Evolutionary conservation across 495 filamentous ascomycete genomes (phyloP).

Genomic region (Penicillium soppii): DNA sequence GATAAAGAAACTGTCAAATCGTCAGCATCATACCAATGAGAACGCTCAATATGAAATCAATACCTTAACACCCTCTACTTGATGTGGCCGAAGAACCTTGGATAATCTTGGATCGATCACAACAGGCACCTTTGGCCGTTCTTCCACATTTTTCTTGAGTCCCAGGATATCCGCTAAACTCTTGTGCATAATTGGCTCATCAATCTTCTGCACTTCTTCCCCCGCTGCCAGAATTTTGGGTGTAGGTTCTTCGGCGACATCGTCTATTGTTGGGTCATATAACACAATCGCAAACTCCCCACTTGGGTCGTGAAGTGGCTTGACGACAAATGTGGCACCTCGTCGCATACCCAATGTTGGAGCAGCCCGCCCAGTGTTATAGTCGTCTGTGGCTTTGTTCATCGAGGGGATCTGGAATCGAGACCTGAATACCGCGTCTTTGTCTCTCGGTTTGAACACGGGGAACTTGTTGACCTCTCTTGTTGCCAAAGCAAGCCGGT

Average conservation of each 20-base stretch:
- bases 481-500: constrained; percentile 80
- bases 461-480: constrained; percentile 88
- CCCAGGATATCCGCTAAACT: constrained; percentile 95
- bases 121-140: constrained; percentile 84
- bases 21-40: not conserved
- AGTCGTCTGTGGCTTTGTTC: constrained; percentile 70
- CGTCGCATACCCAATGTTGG: constrained; percentile 83
- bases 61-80: constrained; percentile 94
- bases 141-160: constrained; percentile 83
- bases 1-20: constrained; percentile 73
- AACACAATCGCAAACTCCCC: constrained; percentile 97
- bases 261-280: constrained; percentile 93
- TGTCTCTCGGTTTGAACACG: constrained; percentile 87
- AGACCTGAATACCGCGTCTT: constrained; percentile 73
- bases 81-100: constrained; percentile 93
- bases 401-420: constrained; percentile 84
- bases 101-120: constrained; percentile 92
- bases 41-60: not conserved
- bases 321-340: constrained; percentile 83
- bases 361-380: constrained; percentile 75
- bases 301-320: constrained; percentile 89
- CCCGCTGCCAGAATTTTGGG: constrained; percentile 52
- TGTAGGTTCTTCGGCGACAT: constrained; percentile 60
- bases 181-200: constrained; percentile 84
- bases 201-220: constrained; percentile 60